Conservation (phyloP, 768 basidiomycete genomes). For the Cubamyces lactineus region DNA sequence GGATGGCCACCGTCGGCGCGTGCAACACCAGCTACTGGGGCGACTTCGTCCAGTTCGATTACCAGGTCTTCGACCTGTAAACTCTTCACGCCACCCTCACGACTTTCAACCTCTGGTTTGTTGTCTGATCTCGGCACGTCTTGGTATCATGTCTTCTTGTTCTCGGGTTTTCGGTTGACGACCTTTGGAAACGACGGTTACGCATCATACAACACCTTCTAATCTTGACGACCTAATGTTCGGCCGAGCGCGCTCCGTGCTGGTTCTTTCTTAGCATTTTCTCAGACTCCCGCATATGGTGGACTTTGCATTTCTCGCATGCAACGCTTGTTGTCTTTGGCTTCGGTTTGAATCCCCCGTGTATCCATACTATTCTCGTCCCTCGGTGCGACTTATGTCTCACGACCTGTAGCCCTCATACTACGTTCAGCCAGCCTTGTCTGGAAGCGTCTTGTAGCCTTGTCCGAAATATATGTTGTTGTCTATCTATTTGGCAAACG, state of each 20-base stretch:
- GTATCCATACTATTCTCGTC: constrained; percentile 23
- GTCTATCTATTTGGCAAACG: not conserved
- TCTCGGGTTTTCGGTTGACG: constrained; percentile 15
- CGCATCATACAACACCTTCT: constrained; percentile 19
- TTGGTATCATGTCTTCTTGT: not conserved
- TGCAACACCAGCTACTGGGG: constrained; percentile 77
- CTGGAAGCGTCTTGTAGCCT: constrained; percentile 14
- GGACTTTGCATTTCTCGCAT: not conserved
- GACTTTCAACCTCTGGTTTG: not conserved
- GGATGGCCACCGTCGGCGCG: constrained; percentile 54
- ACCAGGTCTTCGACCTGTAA: constrained; percentile 56
- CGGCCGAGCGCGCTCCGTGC: not conserved
- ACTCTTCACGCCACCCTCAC: not conserved
- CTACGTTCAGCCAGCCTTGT: constrained; percentile 8
- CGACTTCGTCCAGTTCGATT: constrained; percentile 62
- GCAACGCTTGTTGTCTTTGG: not conserved
- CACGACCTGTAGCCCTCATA: constrained; percentile 23
- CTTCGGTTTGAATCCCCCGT: constrained; percentile 6
- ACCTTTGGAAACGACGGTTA: constrained; percentile 16
- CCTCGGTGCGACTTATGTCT: not conserved
- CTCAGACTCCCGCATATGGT: not conserved
- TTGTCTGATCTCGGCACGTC: not conserved
- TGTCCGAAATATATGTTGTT: constrained; percentile 18
- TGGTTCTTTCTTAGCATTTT: constrained; percentile 4
- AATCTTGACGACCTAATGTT: constrained; percentile 5